Conservation (phyloP, 2,329 filamentous ascomycete species). For the Clonostachys sp. region DNA sequence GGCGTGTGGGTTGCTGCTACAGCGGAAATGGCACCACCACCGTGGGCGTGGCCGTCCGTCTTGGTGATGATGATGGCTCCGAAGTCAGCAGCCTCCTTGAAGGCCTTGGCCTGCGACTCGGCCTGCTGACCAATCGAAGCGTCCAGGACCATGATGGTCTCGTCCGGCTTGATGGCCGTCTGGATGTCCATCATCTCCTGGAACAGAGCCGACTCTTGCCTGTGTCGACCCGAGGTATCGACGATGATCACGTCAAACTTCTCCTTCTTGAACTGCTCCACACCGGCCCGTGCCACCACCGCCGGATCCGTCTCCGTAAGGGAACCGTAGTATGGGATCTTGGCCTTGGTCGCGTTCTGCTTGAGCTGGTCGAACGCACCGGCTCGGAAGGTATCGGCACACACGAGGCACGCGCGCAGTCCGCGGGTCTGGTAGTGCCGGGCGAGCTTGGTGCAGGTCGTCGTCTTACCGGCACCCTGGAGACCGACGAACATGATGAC, state of each 20-base stretch:
- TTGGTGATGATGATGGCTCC: slow-evolving; percentile 99
- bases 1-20: slow-evolving; percentile 95
- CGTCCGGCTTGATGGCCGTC: slow-evolving; percentile 80
- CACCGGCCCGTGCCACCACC: slow-evolving; percentile 88
- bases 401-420: slow-evolving; percentile 90
- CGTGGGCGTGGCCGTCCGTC: slow-evolving; percentile 91
- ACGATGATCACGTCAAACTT: slow-evolving; percentile 98
- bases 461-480: slow-evolving; percentile 96
- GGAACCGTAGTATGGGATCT: slow-evolving; percentile 97
- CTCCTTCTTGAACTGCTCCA: slow-evolving; percentile 99
- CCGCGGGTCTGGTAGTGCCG: slow-evolving; percentile 91
- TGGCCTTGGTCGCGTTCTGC: slow-evolving; percentile 97
- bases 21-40: slow-evolving; percentile 94
- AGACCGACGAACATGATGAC: slow-evolving; percentile 99
- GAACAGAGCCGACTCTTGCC: slow-evolving; percentile 92
- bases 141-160: slow-evolving; percentile 98
- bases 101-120: slow-evolving; percentile 89
- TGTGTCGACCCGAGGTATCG: slow-evolving; percentile 91
- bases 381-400: slow-evolving; percentile 96
- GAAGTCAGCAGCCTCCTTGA: slow-evolving; percentile 96
- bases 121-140: slow-evolving; percentile 95
- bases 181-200: slow-evolving; percentile 98
- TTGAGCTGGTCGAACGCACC: slow-evolving; percentile 98
- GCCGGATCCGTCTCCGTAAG: slow-evolving; percentile 95
- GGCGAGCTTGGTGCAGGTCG: slow-evolving; percentile 94